Evolutionary conservation across 2,329 filamentous ascomycete species (phyloP), one percentile per base, ranked within the genome.

Genomic region (Atkinsonella hypoxylon): DNA sequence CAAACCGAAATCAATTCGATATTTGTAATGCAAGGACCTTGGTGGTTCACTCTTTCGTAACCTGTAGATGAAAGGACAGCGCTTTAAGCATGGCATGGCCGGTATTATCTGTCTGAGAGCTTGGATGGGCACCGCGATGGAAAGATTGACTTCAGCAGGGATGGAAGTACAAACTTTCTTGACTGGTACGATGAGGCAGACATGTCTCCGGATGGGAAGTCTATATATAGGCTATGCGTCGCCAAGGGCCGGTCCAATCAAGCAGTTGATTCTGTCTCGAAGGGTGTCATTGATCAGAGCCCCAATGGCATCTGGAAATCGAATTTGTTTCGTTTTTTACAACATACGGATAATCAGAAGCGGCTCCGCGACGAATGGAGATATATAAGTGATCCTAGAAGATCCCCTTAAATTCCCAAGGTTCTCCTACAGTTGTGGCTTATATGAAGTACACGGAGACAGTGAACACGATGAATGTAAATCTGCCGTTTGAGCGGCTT

Each of bases 161-260:
- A 2, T 59, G 52, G 52, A 1, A 77, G 64, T 3, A 64, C 67
- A 56, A 76, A 76, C 2, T 52, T 61, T 13, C 63, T 55, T 1
- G 62, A 55, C 1, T 66, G 64, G 48, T 77, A 76, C 26, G 64
- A 55, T 7, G 53, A 54, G 20, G 55, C 54, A 3, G 69, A 64
- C 17, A 62, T 49, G 3, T 61, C 48, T 40, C 64, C 64, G 1
- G 70, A 66, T 26, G 76, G 61, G 51, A 77, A 77, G 53, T 77
- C 74, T 8, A 76, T 78, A 58, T 78, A 78, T 7, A 79, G 57
- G 2, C 75, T 75, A 51, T 78, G 74, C 70, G 56, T 78, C 75
- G 30, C 76, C 76, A 8, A 79, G 62, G 3, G 75, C 75, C 18
- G 73, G 75, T 22, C 73, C 76, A 49, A 77, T 59, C 31, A 77